Evolutionary conservation across 208 protist species (phyloP), one percentile per base, ranked within the genome.

Genomic region (Wallacemonas sp.): DNA sequence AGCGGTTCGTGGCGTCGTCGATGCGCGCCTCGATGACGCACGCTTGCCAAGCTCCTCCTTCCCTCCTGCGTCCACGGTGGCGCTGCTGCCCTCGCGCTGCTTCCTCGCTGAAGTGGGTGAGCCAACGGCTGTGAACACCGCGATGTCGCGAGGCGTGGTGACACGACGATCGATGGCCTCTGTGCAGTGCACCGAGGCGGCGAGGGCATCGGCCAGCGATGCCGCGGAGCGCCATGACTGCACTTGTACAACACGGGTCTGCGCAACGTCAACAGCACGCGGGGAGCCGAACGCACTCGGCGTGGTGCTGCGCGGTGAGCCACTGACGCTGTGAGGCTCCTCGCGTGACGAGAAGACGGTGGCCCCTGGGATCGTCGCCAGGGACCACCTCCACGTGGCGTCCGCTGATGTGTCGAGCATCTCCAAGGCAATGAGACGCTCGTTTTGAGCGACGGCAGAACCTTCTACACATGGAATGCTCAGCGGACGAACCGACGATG

Each of bases 341-440:
- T n/a, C n/a, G n/a, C n/a, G n/a, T n/a, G n/a, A n/a, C n/a, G n/a
- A n/a, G n/a, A n/a, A n/a, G n/a, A n/a, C n/a, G n/a, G 54, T 5
- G 34, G 24, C 26, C 1, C 50, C 52, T 17, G 33, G 27, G 5
- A 77, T 54, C 3, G 55, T 76, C 19, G 69, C 76, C 10, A 76
- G 46, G 21, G 62, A 60, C 60, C 76, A 72, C 52, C 46, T 55
- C 59, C 59, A 66, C 3, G 42, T 13, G 58, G 36, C 33, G 30
- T 48, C 36, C 0, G 60, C 27, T 6, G 36, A 4, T 17, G 60
- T 8, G n/a, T 53, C 41, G 21, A 53, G 60, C 6, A 44, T 24
- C 36, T 52, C 41, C 5, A 41, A 53, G 2, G 39, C 36, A 3
- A 53, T 33, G 42, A 66, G 60, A 10, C 48, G 60, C 29, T 66